A percentile compares a stretch with the other conserved stretches of the same genome.
These are phyloP conservation scores for Euryodendron excelsum DNA, from an alignment of 148 eudicot genomes.

Conservation along the genomic window DNA sequence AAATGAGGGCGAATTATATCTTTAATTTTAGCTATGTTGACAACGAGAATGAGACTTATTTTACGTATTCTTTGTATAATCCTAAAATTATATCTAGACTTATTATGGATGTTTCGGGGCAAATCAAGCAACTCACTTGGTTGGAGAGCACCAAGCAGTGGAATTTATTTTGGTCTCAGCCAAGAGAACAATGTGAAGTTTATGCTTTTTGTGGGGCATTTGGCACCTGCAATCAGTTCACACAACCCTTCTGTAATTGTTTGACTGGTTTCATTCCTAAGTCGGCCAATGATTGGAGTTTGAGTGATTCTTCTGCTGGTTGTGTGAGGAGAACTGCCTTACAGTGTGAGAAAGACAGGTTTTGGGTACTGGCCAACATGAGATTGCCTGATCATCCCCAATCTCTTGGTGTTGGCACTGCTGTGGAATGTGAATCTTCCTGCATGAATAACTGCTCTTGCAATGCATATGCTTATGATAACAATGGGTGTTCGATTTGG, in stretches of 20 bases:
- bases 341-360: conserved; percentile 39
- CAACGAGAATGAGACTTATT: conserved; percentile 53
- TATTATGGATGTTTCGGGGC: conserved; percentile 55
- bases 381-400: conserved; percentile 28
- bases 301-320: conserved; percentile 56
- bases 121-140: conserved; percentile 43
- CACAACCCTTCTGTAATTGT: conserved; percentile 44
- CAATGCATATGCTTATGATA: conserved; percentile 48
- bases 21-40: conserved; percentile 49
- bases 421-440: conserved; percentile 34
- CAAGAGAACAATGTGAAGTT: conserved; percentile 55
- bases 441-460: conserved; percentile 56
- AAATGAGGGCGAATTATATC: conserved; percentile 45
- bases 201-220: conserved; percentile 53
- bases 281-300: conserved; percentile 32
- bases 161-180: conserved; percentile 62
- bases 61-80: conserved; percentile 37
- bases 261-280: conserved; percentile 31
- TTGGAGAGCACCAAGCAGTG: conserved; percentile 29
- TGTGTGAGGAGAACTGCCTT: conserved; percentile 34
- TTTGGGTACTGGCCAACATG: conserved; percentile 19
- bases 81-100: conserved; percentile 42
- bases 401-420: conserved; percentile 16
- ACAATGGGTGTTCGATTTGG: conserved; percentile 44
- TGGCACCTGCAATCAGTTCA: conserved; percentile 40